Evolutionary conservation across 805 yeast species (phyloP), one percentile per base, ranked within the genome.

Genomic region (Candida germanica): DNA sequence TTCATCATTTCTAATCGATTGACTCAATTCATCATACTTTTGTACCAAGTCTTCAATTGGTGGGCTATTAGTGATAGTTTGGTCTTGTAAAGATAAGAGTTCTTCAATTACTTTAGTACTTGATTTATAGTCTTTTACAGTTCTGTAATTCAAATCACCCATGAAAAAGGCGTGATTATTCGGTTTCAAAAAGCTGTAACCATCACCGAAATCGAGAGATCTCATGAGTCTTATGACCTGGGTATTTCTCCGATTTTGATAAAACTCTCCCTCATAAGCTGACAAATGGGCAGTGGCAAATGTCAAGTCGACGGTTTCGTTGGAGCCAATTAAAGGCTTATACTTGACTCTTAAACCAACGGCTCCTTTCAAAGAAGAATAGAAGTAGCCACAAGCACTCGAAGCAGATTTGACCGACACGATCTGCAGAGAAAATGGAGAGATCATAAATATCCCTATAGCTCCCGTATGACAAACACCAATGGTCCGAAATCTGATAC

Each of bases 101-200:
- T 50, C 50, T n/a, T 36, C 42, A 3, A 35, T 20, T 12, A 29
- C 23, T 7, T 44, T 31, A 9, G 44, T 34, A 10, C 34, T 26
- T n/a, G 11, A 13, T 14, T 29, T 36, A 9, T 34, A 6, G 22
- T 47, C 34, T 35, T 59, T 53, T 3, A 61, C 44, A 3, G 83
- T 73, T 29, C 98, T 67, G 56, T 84, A 89, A 54, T 89, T 89
- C 48, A 89, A 64, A 58, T 89, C 98, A 0, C 98, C 98, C 69
- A 86, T 60, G 35, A 88, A 56, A 50, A 88, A 82, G 4, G 80
- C 59, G 52, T 84, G 95, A 8, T 71, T 49, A 1, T 58, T 46
- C 0, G 80, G 78, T 42, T 73, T 73, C 29, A 79, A 53, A 17
- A 74, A 58, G 16, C 78, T 72, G 48, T 56, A 68, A 3, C 77